phyloP scores from a whole-genome alignment of 768 basidiomycete species.

The Goffeauzyma gilvescens region DNA sequence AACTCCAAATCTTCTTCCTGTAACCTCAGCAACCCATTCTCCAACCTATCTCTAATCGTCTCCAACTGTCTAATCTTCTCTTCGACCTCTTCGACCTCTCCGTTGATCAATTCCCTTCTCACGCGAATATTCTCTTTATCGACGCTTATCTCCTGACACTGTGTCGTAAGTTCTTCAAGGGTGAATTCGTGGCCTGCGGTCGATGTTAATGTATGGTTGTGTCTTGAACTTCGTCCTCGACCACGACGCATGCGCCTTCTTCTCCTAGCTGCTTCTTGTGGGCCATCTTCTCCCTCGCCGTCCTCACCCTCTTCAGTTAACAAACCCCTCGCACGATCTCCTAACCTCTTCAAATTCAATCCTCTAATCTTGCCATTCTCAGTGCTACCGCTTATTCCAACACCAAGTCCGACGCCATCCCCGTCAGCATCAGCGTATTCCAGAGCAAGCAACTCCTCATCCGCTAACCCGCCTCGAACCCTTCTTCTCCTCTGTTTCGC shows the following conservation, averaged over 20 bases:
- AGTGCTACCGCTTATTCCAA: too few species aligned
- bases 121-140: conserved; percentile 90
- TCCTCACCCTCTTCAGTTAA: conserved; percentile 38
- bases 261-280: conserved; percentile 38
- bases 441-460: conserved; percentile 18
- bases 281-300: conserved; percentile 17
- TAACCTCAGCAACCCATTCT: conserved; percentile 60
- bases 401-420: neutral
- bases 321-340: conserved; percentile 58
- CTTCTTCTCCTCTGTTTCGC: conserved; percentile 57
- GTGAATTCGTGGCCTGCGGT: conserved; percentile 38
- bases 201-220: too few species aligned
- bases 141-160: conserved; percentile 63
- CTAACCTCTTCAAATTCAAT: conserved; percentile 65
- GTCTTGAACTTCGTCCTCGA: conserved; percentile 41
- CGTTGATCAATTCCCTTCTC: conserved; percentile 62
- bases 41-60: conserved; percentile 55
- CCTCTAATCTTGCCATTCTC: conserved; percentile 39
- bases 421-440: neutral
- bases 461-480: conserved; percentile 39
- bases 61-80: conserved; percentile 75
- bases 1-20: conserved; percentile 91
- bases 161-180: conserved; percentile 63
- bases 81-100: conserved; percentile 73
- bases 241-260: conserved; percentile 1